A percentile compares a stretch with the other conserved stretches of the same genome.
Conservation (phyloP, 495 filamentous ascomycete species). For the Alectoria sarmentosa region DNA sequence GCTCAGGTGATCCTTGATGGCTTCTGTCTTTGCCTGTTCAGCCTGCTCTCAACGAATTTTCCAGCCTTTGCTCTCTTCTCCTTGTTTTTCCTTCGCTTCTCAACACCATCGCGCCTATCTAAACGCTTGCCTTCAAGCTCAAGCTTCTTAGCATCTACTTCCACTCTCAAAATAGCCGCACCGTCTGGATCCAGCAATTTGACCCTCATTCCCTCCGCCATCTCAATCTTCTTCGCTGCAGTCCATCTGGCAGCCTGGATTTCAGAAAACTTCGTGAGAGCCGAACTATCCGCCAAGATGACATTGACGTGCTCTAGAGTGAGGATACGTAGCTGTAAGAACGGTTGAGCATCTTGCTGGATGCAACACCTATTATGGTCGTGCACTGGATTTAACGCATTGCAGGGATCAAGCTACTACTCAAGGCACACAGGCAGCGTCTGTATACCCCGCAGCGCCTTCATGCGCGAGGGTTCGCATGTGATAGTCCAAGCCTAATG, state of each 20-base stretch:
- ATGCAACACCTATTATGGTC: neutral
- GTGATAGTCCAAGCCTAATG: no score
- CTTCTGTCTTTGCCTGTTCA: neutral
- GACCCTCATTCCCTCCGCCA: neutral
- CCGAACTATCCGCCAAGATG: neutral
- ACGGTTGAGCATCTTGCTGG: neutral
- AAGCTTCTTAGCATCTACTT: neutral
- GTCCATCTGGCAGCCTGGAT: neutral
- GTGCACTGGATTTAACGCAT: neutral
- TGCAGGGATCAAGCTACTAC: no score
- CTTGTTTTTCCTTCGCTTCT: neutral
- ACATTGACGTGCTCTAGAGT: neutral
- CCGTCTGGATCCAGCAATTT: neutral
- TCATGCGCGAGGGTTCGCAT: neutral
- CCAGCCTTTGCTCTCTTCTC: neutral
- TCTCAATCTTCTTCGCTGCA: neutral
- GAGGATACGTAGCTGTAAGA: neutral
- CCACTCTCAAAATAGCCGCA: neutral
- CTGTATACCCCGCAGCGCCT: neutral
- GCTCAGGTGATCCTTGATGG: neutral
- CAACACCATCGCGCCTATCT: neutral
- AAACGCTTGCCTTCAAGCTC: neutral
- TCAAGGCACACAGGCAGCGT: neutral
- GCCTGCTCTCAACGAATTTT: neutral
- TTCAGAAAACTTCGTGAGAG: neutral